phyloP scores from a whole-genome alignment of 768 basidiomycete species.

The Aureoboletus auriporus region DNA sequence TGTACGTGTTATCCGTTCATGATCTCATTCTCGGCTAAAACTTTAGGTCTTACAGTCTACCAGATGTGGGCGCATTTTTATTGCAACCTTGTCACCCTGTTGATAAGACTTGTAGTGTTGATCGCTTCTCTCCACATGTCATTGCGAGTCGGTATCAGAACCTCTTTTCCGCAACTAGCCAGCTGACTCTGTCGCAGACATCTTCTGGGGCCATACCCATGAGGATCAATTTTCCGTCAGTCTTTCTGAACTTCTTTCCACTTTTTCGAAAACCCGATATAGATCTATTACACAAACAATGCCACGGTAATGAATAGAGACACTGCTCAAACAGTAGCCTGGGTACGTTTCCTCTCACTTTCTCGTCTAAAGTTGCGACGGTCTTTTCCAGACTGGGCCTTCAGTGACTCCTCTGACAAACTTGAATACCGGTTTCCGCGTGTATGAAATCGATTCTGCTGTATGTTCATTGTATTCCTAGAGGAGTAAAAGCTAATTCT shows the following conservation, averaged over 20 bases:
- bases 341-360: slow-evolving; percentile 32
- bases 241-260: not conserved
- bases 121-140: slow-evolving; percentile 76
- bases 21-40: slow-evolving; percentile 2
- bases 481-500: slow-evolving; percentile 2
- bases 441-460: slow-evolving; percentile 46
- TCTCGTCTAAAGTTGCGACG: slow-evolving; percentile 3
- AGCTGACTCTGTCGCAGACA: slow-evolving; percentile 36
- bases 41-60: slow-evolving; percentile 32
- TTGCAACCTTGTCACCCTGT: not conserved
- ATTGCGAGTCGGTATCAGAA: slow-evolving; percentile 55
- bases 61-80: slow-evolving; percentile 36
- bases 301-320: slow-evolving; percentile 53
- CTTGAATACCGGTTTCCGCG: slow-evolving; percentile 67
- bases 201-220: slow-evolving; percentile 79
- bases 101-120: slow-evolving; percentile 43
- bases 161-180: not conserved
- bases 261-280: not conserved
- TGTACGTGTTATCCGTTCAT: slow-evolving; percentile 41
- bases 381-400: slow-evolving; percentile 52
- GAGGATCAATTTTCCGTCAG: slow-evolving; percentile 66
- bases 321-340: slow-evolving; percentile 53
- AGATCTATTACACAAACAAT: slow-evolving; percentile 76
- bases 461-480: slow-evolving; percentile 34
- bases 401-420: slow-evolving; percentile 68